Percentiles rank a stretch among this genome's conserved stretches.
Conservation (phyloP, 2,329 filamentous ascomycete species). For the Pseudogymnoascus sp. region DNA sequence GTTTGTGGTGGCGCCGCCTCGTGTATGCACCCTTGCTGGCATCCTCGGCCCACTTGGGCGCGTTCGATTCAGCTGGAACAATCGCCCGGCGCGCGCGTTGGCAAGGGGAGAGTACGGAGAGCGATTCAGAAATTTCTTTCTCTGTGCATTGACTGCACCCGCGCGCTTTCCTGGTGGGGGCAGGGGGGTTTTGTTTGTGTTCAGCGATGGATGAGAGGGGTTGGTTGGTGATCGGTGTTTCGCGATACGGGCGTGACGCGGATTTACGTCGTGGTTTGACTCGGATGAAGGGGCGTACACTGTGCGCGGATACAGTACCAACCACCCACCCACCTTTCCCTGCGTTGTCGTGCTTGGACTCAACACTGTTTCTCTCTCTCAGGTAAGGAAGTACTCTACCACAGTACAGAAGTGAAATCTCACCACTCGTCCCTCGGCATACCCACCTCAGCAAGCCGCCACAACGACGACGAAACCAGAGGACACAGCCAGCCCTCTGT, state of each 20-base stretch:
- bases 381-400: no score
- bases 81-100: background rate
- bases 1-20: background rate
- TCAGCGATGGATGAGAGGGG: background rate
- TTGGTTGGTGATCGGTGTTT: background rate
- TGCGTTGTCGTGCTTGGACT: background rate
- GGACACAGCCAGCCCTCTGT: no score
- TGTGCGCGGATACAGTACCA: background rate
- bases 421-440: background rate
- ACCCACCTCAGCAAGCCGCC: background rate
- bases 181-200: background rate
- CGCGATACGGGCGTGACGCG: background rate
- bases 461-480: background rate
- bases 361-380: background rate
- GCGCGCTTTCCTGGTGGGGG: background rate
- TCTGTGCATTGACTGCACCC: background rate
- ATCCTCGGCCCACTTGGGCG: background rate
- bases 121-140: background rate
- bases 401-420: background rate
- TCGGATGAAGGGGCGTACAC: background rate
- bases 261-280: background rate
- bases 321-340: background rate
- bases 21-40: conserved; percentile 2
- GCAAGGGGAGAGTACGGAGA: background rate
- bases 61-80: background rate